Evolutionary conservation across 2,329 filamentous ascomycete species (phyloP).

Genomic region (Sphaceloma murrayae): DNA sequence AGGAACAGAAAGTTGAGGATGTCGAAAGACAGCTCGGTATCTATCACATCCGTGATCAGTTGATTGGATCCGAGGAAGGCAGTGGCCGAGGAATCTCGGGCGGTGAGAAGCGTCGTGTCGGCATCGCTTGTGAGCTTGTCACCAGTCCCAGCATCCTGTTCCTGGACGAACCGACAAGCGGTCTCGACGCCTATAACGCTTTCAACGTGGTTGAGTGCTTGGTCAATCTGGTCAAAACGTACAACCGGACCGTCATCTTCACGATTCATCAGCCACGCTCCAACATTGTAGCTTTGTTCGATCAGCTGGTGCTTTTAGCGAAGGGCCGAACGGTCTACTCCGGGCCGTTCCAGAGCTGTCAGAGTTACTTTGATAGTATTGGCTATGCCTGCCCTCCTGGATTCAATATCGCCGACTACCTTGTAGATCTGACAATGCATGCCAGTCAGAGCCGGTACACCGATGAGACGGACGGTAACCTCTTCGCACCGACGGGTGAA

Average conservation of each 20-base stretch:
- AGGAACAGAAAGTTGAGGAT: constrained; percentile 82
- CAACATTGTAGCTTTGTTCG: constrained; percentile 95
- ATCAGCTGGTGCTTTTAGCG: constrained; percentile 82
- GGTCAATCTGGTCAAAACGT: constrained; percentile 87
- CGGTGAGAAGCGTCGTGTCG: constrained; percentile 90
- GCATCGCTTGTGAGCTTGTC: constrained; percentile 94
- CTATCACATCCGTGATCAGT: constrained; percentile 81
- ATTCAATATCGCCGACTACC: constrained; percentile 97
- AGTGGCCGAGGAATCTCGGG: constrained; percentile 92
- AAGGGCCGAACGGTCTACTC: constrained; percentile 88
- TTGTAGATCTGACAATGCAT: constrained; percentile 97
- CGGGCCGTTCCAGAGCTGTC: constrained; percentile 78
- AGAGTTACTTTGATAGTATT: constrained; percentile 82
- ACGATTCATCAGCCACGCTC: constrained; percentile 97
- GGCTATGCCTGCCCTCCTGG: constrained; percentile 90
- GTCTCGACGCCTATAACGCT: constrained; percentile 90
- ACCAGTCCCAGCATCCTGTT: constrained; percentile 96
- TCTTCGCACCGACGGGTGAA: constrained; percentile 46
- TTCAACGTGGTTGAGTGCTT: constrained; percentile 97
- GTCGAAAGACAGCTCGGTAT: constrained; percentile 96
- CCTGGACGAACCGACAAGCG: constrained; percentile 92
- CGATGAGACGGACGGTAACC: constrained; percentile 35
- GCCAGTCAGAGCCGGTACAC: constrained; percentile 42
- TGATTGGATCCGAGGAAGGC: constrained; percentile 93
- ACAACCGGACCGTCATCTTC: constrained; percentile 94